Conservation (phyloP, 1,139 yeast species). For the Candida pseudocylindracea region DNA sequence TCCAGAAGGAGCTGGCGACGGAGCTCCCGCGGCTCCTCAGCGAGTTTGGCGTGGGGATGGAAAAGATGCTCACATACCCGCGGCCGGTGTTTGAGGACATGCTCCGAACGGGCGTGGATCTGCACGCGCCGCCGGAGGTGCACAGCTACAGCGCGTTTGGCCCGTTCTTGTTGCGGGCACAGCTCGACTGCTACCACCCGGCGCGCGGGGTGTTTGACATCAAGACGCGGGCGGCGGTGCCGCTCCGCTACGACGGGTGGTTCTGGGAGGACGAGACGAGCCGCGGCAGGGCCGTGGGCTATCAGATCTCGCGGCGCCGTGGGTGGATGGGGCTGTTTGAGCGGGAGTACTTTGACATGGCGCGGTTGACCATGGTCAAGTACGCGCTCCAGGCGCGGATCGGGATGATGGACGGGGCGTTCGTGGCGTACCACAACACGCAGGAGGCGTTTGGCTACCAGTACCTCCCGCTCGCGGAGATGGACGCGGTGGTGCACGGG, state of each 20-base stretch:
- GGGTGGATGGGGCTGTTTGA: slow-evolving; percentile 66
- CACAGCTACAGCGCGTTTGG: slow-evolving; percentile 62
- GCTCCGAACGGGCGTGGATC: slow-evolving; percentile 2
- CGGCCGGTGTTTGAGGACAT: slow-evolving; percentile 19
- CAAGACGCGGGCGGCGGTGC: slow-evolving; percentile 78
- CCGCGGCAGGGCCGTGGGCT: slow-evolving; percentile 13
- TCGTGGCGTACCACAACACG: slow-evolving; percentile 76
- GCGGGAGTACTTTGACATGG: slow-evolving; percentile 56
- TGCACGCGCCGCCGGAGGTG: slow-evolving; percentile 4
- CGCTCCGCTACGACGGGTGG: slow-evolving; percentile 51
- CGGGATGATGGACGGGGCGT: slow-evolving; percentile 94
- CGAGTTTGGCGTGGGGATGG: slow-evolving; percentile 59
- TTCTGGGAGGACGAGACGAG: slow-evolving; percentile 2
- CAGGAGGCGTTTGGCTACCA: slow-evolving; percentile 73
- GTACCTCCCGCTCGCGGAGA: slow-evolving; percentile 52
- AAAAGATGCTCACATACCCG: slow-evolving; percentile 44
- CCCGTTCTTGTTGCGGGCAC: slow-evolving; percentile 66
- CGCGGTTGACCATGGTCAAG: slow-evolving; percentile 50
- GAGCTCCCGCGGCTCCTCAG: slow-evolving; percentile 57
- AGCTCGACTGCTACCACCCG: slow-evolving; percentile 62
- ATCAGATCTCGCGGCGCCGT: slow-evolving; percentile 33
- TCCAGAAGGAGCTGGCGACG: slow-evolving; percentile 49
- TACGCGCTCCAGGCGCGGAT: slow-evolving; percentile 82
- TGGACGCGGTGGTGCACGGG: slow-evolving; percentile 26
- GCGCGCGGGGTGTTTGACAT: slow-evolving; percentile 77